phyloP scores from a whole-genome alignment of 805 yeast genomes.

The Dipodascopsis uninucleata region DNA sequence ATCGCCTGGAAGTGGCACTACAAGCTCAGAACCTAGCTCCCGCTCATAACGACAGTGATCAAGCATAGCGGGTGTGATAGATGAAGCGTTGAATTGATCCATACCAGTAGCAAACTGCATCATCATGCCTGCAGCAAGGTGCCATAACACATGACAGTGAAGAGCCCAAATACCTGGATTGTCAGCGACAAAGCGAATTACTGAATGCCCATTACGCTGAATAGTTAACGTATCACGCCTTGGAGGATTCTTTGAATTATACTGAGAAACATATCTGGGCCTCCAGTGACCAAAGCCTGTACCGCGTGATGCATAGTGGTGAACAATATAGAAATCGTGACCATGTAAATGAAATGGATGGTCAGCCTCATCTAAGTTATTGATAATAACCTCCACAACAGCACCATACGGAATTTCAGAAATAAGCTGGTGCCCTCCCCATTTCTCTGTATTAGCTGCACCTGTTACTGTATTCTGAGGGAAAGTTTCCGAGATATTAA shows the following conservation, averaged over 20 bases:
- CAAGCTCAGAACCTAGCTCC: slow-evolving; percentile 39
- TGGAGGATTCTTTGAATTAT: slow-evolving; percentile 65
- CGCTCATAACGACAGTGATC: slow-evolving; percentile 16
- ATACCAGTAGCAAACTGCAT: slow-evolving; percentile 47
- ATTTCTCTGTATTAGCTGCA: slow-evolving; percentile 61
- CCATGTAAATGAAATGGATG: slow-evolving; percentile 82
- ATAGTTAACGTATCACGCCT: slow-evolving; percentile 77
- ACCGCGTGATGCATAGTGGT: slow-evolving; percentile 41
- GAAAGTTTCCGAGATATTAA: slow-evolving; percentile 32
- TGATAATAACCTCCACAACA: slow-evolving; percentile 69
- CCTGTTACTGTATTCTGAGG: slow-evolving; percentile 47
- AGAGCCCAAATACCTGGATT: slow-evolving; percentile 98
- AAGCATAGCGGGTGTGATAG: slow-evolving; percentile 8
- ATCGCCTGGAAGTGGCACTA: no score
- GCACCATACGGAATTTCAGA: slow-evolving; percentile 58
- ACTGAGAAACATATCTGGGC: slow-evolving; percentile 31
- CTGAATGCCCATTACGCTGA: slow-evolving; percentile 78
- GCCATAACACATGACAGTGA: slow-evolving; percentile 99
- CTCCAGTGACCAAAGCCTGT: slow-evolving; percentile 15
- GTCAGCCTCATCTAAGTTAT: slow-evolving; percentile 74
- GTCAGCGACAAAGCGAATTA: slow-evolving; percentile 81
- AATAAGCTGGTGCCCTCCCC: slow-evolving; percentile 56
- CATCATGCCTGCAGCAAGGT: slow-evolving; percentile 93
- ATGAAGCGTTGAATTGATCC: slow-evolving; percentile 49
- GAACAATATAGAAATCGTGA: slow-evolving; percentile 61